These are phyloP conservation scores for Syzygium grande DNA, from an alignment of 345 rosid genomes.

Conservation along the genomic window DNA sequence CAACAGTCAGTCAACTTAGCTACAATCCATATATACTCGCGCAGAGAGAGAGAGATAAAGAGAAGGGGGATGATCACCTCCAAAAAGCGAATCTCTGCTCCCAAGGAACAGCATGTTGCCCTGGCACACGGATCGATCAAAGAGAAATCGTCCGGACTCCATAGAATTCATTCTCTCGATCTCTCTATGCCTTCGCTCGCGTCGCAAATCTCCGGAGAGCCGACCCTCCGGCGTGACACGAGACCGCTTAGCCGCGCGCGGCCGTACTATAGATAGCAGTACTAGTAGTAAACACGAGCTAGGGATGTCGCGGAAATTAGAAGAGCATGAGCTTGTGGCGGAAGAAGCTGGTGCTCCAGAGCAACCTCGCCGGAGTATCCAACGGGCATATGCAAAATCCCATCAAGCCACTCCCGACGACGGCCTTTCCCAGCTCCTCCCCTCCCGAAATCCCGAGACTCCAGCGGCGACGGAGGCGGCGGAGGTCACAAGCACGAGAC, in stretches of 20 bases:
- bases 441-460: neutral
- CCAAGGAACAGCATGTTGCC: slow-evolving; percentile 69
- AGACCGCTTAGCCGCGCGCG: neutral
- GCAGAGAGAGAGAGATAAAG: neutral
- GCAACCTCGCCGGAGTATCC: slow-evolving; percentile 80
- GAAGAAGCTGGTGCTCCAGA: slow-evolving; percentile 96
- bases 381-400: slow-evolving; percentile 81
- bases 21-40: neutral
- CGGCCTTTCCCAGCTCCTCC: slow-evolving; percentile 7
- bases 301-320: slow-evolving; percentile 9
- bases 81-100: slow-evolving; percentile 34
- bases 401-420: slow-evolving; percentile 40
- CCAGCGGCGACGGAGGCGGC: neutral
- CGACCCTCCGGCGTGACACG: neutral
- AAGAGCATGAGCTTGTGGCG: slow-evolving; percentile 93
- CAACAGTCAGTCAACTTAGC: neutral
- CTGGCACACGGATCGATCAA: slow-evolving; percentile 43
- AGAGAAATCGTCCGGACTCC: slow-evolving; percentile 66
- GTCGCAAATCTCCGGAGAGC: neutral
- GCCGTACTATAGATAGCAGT: neutral
- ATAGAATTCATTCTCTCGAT: slow-evolving; percentile 3
- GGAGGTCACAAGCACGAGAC: neutral
- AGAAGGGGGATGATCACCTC: slow-evolving; percentile 24
- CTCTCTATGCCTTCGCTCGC: neutral
- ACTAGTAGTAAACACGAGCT: neutral